Conservation (phyloP, 495 filamentous ascomycete genomes). For the Lepraria neglecta region DNA sequence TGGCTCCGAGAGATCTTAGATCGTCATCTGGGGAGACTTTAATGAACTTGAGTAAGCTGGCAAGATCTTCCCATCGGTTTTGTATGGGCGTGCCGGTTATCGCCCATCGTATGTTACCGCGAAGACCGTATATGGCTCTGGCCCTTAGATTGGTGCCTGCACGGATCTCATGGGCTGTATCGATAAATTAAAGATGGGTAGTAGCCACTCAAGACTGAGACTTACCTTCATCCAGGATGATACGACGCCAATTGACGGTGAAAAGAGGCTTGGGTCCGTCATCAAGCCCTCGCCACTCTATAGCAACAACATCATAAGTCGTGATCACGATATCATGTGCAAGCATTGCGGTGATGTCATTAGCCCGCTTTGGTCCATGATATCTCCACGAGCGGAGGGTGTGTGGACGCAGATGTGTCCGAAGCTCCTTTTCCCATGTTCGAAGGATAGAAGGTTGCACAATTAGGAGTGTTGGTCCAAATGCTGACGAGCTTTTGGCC, state of each 20-base stretch:
- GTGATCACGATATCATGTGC: conserved; percentile 32
- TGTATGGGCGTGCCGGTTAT: conserved; percentile 43
- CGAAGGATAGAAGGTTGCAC: conserved; percentile 34
- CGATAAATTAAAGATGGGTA: neutral
- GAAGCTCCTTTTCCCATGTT: conserved; percentile 37
- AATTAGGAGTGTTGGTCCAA: conserved; percentile 21
- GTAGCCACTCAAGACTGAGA: conserved; percentile 5
- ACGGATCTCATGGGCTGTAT: conserved; percentile 38
- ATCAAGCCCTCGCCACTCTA: conserved; percentile 30
- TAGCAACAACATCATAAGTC: conserved; percentile 38
- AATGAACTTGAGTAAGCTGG: conserved; percentile 37
- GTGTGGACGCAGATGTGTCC: conserved; percentile 29
- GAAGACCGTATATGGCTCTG: conserved; percentile 33
- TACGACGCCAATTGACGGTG: conserved; percentile 33
- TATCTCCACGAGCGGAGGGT: conserved; percentile 30
- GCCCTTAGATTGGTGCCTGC: conserved; percentile 32
- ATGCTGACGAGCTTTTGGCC: neutral
- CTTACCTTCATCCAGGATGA: conserved; percentile 45
- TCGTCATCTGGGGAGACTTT: conserved; percentile 36
- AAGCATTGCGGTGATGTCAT: conserved; percentile 15
- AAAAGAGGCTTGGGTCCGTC: conserved; percentile 25
- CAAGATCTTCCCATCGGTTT: conserved; percentile 37
- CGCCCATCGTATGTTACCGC: conserved; percentile 34
- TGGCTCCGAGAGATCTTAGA: conserved; percentile 29
- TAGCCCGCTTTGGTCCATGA: conserved; percentile 30